A percentile compares a stretch with the other conserved stretches of the same genome.
Evolutionary conservation across 164 flowering plant genomes (phyloP).

Genomic region (Aristolochia fimbriata): DNA sequence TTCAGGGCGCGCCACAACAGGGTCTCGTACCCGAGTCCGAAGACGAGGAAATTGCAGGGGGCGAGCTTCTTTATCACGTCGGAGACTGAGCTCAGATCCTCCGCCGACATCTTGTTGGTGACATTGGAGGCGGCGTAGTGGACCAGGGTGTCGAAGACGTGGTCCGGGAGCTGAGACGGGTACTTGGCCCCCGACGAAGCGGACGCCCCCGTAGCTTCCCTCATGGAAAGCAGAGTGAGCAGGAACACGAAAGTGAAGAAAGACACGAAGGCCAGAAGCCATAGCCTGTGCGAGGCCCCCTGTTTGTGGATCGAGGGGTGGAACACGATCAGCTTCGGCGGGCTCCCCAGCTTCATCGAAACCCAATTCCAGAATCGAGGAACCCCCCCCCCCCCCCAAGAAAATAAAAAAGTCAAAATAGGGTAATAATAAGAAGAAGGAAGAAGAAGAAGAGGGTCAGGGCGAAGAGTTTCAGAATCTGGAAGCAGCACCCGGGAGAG

Average conservation of each 20-base stretch:
- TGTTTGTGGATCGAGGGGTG: conserved; percentile 22
- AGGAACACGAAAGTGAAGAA: conserved; percentile 53
- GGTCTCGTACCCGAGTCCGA: conserved; percentile 83
- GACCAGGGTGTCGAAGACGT: conserved; percentile 43
- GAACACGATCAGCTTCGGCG: conserved; percentile 19
- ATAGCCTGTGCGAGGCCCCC: conserved; percentile 29
- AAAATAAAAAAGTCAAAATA: background rate
- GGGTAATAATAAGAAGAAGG: background rate
- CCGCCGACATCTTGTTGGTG: conserved; percentile 41
- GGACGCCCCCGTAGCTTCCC: background rate
- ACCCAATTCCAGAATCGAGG: background rate
- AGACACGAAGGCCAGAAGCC: conserved; percentile 44
- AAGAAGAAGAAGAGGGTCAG: background rate
- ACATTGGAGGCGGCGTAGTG: conserved; percentile 45
- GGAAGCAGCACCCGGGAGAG: too few species aligned
- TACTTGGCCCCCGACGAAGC: background rate
- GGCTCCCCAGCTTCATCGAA: conserved; percentile 9
- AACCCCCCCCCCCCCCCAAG: background rate
- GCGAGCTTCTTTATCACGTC: conserved; percentile 34
- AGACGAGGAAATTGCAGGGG: conserved; percentile 65
- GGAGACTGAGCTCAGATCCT: conserved; percentile 45
- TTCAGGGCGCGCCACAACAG: conserved; percentile 74
- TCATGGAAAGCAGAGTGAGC: conserved; percentile 36
- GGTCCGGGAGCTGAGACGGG: conserved; percentile 14
- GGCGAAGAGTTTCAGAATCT: too few species aligned